Evolutionary conservation across 441 rosid species (phyloP).

Genomic region (Biscutella laevigata): DNA sequence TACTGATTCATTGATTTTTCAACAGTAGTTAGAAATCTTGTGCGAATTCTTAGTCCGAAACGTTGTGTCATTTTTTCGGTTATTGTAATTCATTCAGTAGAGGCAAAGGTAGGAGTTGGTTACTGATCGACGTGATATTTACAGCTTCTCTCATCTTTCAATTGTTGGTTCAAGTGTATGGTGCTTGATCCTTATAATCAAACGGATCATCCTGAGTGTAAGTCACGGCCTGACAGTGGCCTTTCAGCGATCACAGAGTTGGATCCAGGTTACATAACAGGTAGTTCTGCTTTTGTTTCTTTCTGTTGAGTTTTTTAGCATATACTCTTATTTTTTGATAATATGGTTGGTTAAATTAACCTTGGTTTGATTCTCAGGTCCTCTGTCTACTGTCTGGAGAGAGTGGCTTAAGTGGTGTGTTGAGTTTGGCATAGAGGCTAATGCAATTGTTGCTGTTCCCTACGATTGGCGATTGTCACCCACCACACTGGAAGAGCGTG

Average conservation of each 20-base stretch:
- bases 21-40: not conserved
- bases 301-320: not conserved
- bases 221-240: conserved; percentile 92
- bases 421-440: conserved; percentile 90
- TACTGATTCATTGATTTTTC: conserved; percentile 5
- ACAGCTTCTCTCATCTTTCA: conserved; percentile 93
- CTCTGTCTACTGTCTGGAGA: conserved; percentile 96
- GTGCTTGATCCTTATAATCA: conserved; percentile 84
- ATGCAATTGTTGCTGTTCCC: conserved; percentile 90
- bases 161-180: conserved; percentile 98
- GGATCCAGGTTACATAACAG: conserved; percentile 96
- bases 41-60: not conserved
- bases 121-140: conserved; percentile 10
- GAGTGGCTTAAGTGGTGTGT: conserved; percentile 99
- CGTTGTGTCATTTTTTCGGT: not conserved
- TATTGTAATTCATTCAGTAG: not conserved
- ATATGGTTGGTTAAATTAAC: not conserved
- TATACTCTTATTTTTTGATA: not conserved
- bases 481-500: conserved; percentile 88
- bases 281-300: conserved; percentile 21
- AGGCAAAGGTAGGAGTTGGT: no score
- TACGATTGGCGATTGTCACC: conserved; percentile 99
- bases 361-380: conserved; percentile 46
- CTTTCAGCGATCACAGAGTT: conserved; percentile 93
- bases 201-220: conserved; percentile 95